A percentile compares a stretch with the other conserved stretches of the same genome.
Evolutionary conservation across 345 rosid species (phyloP).

Genomic region (Aquilaria sinensis): DNA sequence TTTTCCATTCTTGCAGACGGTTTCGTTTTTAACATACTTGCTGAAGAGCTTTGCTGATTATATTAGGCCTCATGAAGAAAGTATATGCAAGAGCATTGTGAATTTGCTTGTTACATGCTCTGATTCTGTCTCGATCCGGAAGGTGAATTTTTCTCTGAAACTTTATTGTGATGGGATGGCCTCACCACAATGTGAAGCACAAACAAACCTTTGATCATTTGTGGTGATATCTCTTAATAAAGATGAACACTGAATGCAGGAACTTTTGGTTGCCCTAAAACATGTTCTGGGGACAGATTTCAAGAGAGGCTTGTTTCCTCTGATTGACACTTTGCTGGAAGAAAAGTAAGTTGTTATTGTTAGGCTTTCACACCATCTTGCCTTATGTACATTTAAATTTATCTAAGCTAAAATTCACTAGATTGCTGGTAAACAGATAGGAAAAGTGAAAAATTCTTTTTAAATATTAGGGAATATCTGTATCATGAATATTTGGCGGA

Average conservation of each 20-base stretch:
- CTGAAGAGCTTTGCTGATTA: constrained; percentile 95
- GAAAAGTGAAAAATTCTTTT: no score
- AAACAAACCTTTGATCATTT: no score
- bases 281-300: constrained; percentile 98
- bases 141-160: constrained; percentile 37
- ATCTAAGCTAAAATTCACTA: no score
- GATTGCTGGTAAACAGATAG: no score
- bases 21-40: constrained; percentile 90
- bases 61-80: constrained; percentile 95
- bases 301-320: constrained; percentile 96
- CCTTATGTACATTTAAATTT: no score
- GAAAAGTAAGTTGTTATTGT: constrained; percentile 50
- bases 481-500: no score
- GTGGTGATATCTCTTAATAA: no score
- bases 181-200: no score
- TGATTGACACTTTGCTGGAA: constrained; percentile 91
- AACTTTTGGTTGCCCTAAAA: constrained; percentile 87
- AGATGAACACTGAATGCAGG: constrained; percentile 49
- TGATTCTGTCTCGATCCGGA: constrained; percentile 91
- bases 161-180: not conserved
- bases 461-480: no score
- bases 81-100: constrained; percentile 96
- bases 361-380: no score
- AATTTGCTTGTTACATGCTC: constrained; percentile 98
- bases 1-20: constrained; percentile 61